These are phyloP conservation scores for Avena insularis DNA, from an alignment of 176 grass and related monocot genomes.

Conservation along the genomic window DNA sequence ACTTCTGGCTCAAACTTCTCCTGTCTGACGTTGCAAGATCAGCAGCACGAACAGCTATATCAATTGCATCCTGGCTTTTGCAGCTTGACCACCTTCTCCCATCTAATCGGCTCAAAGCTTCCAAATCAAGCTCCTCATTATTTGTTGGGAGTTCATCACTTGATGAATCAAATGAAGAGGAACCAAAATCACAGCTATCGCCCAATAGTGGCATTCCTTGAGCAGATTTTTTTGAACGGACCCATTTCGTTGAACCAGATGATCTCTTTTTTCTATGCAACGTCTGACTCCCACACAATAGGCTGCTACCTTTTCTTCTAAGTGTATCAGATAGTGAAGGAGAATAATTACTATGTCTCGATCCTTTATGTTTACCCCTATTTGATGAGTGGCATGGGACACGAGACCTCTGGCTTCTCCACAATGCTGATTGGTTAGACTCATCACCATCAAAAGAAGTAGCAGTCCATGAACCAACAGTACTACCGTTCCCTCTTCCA, in stretches of 20 bases:
- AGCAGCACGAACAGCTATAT: slow-evolving; percentile 40
- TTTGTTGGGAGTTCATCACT: slow-evolving; percentile 86
- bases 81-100: slow-evolving; percentile 92
- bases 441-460: slow-evolving; percentile 86
- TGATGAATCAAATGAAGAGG: slow-evolving; percentile 74
- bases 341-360: slow-evolving; percentile 57
- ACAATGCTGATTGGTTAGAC: slow-evolving; percentile 58
- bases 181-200: slow-evolving; percentile 63
- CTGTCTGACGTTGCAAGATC: slow-evolving; percentile 49
- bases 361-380: slow-evolving; percentile 52
- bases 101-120: slow-evolving; percentile 79
- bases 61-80: slow-evolving; percentile 71
- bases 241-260: slow-evolving; percentile 53
- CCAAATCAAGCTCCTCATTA: slow-evolving; percentile 87
- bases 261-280: slow-evolving; percentile 72
- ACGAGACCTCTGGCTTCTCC: slow-evolving; percentile 61
- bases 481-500: slow-evolving; percentile 48
- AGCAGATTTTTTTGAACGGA: slow-evolving; percentile 58
- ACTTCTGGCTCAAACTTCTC: slow-evolving; percentile 14
- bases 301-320: slow-evolving; percentile 78
- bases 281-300: slow-evolving; percentile 73
- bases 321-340: slow-evolving; percentile 86
- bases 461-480: slow-evolving; percentile 56
- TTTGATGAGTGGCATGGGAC: slow-evolving; percentile 66
- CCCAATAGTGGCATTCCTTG: slow-evolving; percentile 60